Evolutionary conservation across 176 grass and related monocot genomes (phyloP), one percentile per base, ranked within the genome.

Genomic region (Calamus simplicifolius): DNA sequence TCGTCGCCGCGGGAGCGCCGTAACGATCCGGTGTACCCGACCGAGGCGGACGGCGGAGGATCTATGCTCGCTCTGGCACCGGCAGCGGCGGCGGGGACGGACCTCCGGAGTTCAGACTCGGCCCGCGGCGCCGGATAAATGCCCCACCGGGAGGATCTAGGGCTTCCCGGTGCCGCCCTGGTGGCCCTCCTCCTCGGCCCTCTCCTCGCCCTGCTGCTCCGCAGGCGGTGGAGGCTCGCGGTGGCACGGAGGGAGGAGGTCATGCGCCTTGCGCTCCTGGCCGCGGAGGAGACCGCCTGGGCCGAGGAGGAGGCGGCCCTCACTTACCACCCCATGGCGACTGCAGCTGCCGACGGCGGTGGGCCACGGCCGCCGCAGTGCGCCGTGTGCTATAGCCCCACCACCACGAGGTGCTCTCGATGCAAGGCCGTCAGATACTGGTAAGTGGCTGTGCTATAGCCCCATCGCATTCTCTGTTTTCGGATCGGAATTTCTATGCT

Each of bases 351-450:
- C 27, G 19, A 3, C 59, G 27, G n/a, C 49, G 6, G 19, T 25
- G n/a, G 12, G 49, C 57, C 17, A 29, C 16, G 4, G 27, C n/a
- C 7, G 21, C 5, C 13, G 4, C 25, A 54, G 49, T 73, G 70
- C 18, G 70, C 59, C 15, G 28, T 73, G 3, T 73, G 70, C 70
- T 25, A 25, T 6, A 48, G 27, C 59, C 59, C 58, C 19, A 73
- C 70, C 14, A 73, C 50, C 28, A 73, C 29, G 19, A 62, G 70
- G 70, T 73, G 70, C 15, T 31, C 70, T 18, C 70, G 59, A 17
- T 73, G 70, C 59, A 73, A 73, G 51, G 70, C 70, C 15, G 51
- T 73, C 14, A 62, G 29, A 63, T 73, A 73, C 58, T 73, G 70
- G 70, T 73, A 12, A 55, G 70, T 27, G 27, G n/a, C 7, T 6